phyloP scores from a whole-genome alignment of 495 filamentous ascomycete species.

The Penicillium nucicola region DNA sequence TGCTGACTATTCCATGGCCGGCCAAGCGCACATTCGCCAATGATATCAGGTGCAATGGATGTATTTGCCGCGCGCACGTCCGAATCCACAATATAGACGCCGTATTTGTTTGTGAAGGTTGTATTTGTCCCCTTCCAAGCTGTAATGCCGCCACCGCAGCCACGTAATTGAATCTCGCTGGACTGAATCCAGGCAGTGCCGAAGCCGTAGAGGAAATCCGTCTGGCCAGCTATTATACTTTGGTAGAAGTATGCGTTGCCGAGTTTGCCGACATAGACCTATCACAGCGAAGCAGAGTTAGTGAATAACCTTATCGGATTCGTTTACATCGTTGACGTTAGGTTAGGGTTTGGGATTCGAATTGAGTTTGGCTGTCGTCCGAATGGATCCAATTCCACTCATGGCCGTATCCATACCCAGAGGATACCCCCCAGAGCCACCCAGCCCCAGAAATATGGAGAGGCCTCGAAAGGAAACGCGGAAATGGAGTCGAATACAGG shows the following conservation, averaged over 20 bases:
- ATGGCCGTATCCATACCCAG: too few relatives aligned
- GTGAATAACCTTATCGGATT: not conserved
- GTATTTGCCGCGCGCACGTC: constrained; percentile 48
- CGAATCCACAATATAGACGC: constrained; percentile 55
- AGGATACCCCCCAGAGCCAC: too few relatives aligned
- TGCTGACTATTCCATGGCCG: constrained; percentile 57
- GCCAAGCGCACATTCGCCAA: constrained; percentile 52
- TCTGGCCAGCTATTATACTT: constrained; percentile 55
- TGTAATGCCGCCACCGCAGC: constrained; percentile 61
- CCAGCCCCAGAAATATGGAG: not conserved
- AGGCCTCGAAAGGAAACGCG: too few relatives aligned
- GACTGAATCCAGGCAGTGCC: constrained; percentile 49
- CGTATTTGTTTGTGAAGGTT: constrained; percentile 59
- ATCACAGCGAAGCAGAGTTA: not conserved
- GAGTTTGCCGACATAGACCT: constrained; percentile 60
- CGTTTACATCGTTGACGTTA: too few relatives aligned
- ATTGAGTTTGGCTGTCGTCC: too few relatives aligned
- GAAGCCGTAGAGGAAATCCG: constrained; percentile 57
- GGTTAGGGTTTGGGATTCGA: too few relatives aligned
- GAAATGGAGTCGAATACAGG: too few relatives aligned
- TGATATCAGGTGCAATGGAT: constrained; percentile 42
- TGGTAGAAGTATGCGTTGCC: constrained; percentile 57
- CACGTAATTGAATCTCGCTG: constrained; percentile 43
- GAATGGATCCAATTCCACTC: too few relatives aligned
- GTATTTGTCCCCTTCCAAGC: constrained; percentile 67